Conservation (phyloP, 441 rosid species). For the Pelargonium citronellum region DNA sequence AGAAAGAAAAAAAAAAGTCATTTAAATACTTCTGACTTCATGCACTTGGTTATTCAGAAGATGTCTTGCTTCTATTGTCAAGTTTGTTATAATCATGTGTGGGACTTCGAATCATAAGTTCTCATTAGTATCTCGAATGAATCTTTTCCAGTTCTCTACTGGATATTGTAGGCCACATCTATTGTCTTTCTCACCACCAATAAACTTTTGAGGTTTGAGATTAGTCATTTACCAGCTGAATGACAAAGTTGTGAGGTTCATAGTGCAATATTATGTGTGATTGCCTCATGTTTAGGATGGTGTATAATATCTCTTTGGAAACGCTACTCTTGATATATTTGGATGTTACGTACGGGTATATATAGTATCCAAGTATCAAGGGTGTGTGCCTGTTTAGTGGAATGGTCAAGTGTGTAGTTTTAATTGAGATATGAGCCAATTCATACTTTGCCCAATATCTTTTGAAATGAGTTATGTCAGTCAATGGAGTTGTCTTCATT, state of each 20-base stretch:
- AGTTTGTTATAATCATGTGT: background rate
- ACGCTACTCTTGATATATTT: slow-evolving; percentile 2
- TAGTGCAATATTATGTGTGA: background rate
- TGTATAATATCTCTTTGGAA: background rate
- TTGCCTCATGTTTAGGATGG: slow-evolving; percentile 1
- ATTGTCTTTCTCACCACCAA: background rate
- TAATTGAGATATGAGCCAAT: background rate
- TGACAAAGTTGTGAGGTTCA: background rate
- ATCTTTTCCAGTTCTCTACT: background rate
- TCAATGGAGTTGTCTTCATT: background rate
- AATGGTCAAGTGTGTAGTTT: slow-evolving; percentile 1
- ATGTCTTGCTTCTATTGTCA: background rate
- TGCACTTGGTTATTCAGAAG: slow-evolving; percentile 1
- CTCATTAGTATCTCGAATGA: background rate
- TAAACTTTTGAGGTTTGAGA: background rate
- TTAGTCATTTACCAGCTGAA: background rate
- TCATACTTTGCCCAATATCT: background rate
- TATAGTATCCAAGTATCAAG: background rate
- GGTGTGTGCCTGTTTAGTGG: background rate
- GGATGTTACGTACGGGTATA: background rate
- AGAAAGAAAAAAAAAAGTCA: background rate
- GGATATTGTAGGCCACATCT: background rate
- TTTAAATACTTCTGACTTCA: no score
- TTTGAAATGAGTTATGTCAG: background rate
- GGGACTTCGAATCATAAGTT: background rate